phyloP scores from a whole-genome alignment of 768 basidiomycete species.

The Dacryopinax primogenitus region DNA sequence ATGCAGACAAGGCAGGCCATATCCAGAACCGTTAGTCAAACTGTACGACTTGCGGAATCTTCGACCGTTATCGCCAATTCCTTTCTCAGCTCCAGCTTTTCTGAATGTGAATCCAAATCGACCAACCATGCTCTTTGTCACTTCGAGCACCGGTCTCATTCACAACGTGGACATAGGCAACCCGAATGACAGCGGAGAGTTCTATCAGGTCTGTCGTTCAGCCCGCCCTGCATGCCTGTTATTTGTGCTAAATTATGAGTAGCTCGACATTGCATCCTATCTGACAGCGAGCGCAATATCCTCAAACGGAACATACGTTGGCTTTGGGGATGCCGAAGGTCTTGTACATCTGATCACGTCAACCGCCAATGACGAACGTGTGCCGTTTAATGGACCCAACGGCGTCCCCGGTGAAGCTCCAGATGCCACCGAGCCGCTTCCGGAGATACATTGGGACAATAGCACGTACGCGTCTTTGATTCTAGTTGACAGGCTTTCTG shows the following conservation, averaged over 20 bases:
- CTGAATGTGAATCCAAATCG: conserved; percentile 66
- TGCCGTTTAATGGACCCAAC: conserved; percentile 80
- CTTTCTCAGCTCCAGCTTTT: conserved; percentile 79
- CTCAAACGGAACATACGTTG: conserved; percentile 78
- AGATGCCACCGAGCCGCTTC: conserved; percentile 52
- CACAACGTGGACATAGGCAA: conserved; percentile 74
- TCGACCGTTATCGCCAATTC: conserved; percentile 67
- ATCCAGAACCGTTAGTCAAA: conserved; percentile 85
- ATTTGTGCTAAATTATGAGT: conserved; percentile 13
- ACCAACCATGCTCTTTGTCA: conserved; percentile 57
- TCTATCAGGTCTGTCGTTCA: conserved; percentile 65
- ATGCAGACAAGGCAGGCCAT: conserved; percentile 67
- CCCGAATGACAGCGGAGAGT: conserved; percentile 47
- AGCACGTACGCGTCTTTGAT: conserved; percentile 45
- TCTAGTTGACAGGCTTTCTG: background rate
- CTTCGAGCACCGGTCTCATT: conserved; percentile 69
- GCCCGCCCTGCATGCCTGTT: conserved; percentile 4
- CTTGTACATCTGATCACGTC: conserved; percentile 69
- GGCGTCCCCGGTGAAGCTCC: conserved; percentile 79
- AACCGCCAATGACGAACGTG: conserved; percentile 38
- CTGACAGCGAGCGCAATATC: conserved; percentile 71
- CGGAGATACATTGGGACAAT: conserved; percentile 68
- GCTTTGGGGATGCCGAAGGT: conserved; percentile 82
- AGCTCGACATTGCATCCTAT: conserved; percentile 41
- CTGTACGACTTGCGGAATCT: conserved; percentile 80